Base-by-base conservation (phyloP, 139 green algal genomes). In the Coccomyxa sp. region DNA sequence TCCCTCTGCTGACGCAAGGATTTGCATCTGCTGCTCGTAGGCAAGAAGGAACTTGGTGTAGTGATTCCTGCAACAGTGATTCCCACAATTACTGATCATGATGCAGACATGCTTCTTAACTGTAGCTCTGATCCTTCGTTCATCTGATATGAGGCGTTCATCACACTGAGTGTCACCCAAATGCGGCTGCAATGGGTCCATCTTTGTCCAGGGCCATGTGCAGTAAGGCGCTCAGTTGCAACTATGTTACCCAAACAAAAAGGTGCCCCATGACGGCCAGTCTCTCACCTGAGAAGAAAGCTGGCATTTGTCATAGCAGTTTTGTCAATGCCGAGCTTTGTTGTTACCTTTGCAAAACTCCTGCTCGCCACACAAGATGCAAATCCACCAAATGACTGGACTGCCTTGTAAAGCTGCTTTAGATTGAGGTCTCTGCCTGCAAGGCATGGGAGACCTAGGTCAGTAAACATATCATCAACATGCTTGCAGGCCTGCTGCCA, bases 391-490 rank as follows among this genome's bases (percentile, higher is more conserved):
- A 39, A 79, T 8, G 54, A 39, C 39, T 79, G 27, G 6, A 79
- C 64, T 55, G 75, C 75, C 33, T 79, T 64, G 54, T 79, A 69
- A 68, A 79, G 44, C 29, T 64, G 44, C 27, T 64, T 54, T 55
- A 79, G 37, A 36, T 79, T 39, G 27, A 79, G 55, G 27, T 79
- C 75, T 39, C 55, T 54, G 10, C 75, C 75, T 79, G 75, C 55
- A 79, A 5, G 16, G 18, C 34, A 75, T 64, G 27, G 3, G 3
- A 64, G 18, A 64, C 18, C 50, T n/a, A n/a, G n/a, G n/a, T n/a
- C n/a, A n/a, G n/a, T n/a, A n/a, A n/a, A n/a, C n/a, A n/a, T n/a
- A n/a, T n/a, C n/a, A n/a, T n/a, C n/a, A n/a, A n/a, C n/a, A n/a
- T n/a, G n/a, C n/a, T n/a, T n/a, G n/a, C n/a, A n/a, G n/a, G n/a